Percentiles rank a stretch among this genome's conserved stretches.
These are phyloP conservation scores for Fraxinus velutina DNA, from an alignment of 305 asterid species.

Conservation along the genomic window DNA sequence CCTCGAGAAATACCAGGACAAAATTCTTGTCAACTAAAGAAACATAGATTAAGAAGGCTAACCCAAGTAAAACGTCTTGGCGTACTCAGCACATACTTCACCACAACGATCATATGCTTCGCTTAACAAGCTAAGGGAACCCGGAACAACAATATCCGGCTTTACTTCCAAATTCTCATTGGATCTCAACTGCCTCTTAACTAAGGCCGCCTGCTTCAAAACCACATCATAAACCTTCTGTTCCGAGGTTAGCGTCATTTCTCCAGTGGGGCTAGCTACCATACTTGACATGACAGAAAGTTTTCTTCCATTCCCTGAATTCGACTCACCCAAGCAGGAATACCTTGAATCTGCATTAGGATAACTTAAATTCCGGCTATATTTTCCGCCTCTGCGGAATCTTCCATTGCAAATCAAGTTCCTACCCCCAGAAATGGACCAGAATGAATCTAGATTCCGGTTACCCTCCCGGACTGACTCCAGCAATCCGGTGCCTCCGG, in stretches of 20 bases:
- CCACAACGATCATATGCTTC: constrained; percentile 96
- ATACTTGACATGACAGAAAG: constrained; percentile 45
- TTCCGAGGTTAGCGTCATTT: constrained; percentile 65
- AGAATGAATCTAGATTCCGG: constrained; percentile 39
- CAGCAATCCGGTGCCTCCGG: constrained; percentile 48
- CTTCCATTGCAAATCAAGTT: constrained; percentile 36
- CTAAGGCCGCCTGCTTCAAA: constrained; percentile 83
- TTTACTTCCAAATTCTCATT: constrained; percentile 53
- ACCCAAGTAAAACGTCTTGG: constrained; percentile 97
- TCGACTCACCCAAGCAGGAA: constrained; percentile 35
- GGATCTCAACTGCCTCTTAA: constrained; percentile 54
- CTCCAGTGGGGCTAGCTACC: constrained; percentile 74
- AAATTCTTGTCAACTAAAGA: constrained; percentile 26
- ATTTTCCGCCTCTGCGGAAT: constrained; percentile 39
- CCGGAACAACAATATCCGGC: constrained; percentile 65
- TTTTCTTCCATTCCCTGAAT: constrained; percentile 33
- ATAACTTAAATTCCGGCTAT: constrained; percentile 32
- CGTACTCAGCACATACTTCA: constrained; percentile 95
- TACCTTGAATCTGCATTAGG: constrained; percentile 29
- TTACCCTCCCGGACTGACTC: constrained; percentile 53
- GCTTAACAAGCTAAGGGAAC: constrained; percentile 55
- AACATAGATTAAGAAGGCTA: constrained; percentile 31
- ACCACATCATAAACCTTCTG: constrained; percentile 95
- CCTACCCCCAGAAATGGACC: constrained; percentile 30
- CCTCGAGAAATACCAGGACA: not conserved